Evolutionary conservation across 2,329 filamentous ascomycete species (phyloP), one percentile per base, ranked within the genome.

Genomic region (Nannizziopsis barbatae): DNA sequence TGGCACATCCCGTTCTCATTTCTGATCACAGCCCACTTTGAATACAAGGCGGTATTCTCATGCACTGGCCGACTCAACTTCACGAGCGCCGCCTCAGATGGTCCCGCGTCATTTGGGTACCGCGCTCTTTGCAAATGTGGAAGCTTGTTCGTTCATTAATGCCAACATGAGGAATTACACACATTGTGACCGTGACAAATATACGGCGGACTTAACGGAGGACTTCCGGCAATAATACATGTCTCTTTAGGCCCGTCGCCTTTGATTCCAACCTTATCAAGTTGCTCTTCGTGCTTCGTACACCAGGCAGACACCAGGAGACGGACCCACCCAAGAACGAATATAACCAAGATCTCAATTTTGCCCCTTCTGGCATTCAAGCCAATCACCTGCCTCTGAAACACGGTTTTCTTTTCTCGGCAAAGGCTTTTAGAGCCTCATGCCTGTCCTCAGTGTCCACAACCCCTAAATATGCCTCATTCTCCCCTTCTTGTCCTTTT

Each of bases 371-470:
- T 22, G 1, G 14, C 7, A 27, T 17, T 14, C 14, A 17, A n/a
- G 9, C 14, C 20, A 41, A 36, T 65, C 62, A 75, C 57, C 69
- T 62, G 10, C 81, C 81, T 56, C 72, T 80, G 60, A 84, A 86
- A n/a, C 71, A 71, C 12, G 81, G 81, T 65, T 76, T 81, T 58
- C 82, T 75, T 75, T 85, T 86, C 71, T 86, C 82, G 46, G 71
- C 74, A 70, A 98, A 98, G 0, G 92, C 92, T 64, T 70, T 77
- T 54, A 98, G 71, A 32, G 92, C 92, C 74, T 96, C 92, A 58
- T 87, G 73, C 51, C 89, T 75, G 71, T 98, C 92, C 62, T 89
- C 82, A 0, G 87, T 95, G 53, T 75, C 76, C 12, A 95, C 76
- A 3, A 96, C 86, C 20, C 81, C 73, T 60, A 87, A 78, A 65